Conservation (phyloP, 345 rosid genomes). For the Adansonia digitata region DNA sequence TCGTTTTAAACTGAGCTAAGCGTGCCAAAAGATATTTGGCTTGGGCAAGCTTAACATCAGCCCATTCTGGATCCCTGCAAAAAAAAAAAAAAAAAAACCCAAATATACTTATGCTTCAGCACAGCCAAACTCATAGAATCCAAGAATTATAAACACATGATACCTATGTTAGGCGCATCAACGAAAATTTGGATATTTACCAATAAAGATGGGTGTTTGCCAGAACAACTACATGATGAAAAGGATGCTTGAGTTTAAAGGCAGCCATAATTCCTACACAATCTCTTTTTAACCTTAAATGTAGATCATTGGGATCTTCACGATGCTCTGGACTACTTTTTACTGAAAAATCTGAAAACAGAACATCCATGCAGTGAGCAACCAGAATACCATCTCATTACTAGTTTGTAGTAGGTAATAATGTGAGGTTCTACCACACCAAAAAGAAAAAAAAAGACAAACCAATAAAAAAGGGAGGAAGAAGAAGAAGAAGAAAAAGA, state of each 20-base stretch:
- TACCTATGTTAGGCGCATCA: not conserved
- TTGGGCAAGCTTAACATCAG: conserved; percentile 96
- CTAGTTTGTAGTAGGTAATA: not conserved
- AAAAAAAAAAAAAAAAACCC: conserved; percentile 13
- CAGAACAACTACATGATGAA: conserved; percentile 52
- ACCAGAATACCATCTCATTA: not conserved
- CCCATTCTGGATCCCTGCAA: conserved; percentile 86
- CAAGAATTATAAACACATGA: conserved; percentile 2
- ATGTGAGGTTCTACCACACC: not conserved
- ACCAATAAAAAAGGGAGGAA: too few species aligned
- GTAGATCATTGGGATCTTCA: conserved; percentile 80
- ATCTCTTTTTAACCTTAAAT: conserved; percentile 72
- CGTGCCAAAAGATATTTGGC: conserved; percentile 72
- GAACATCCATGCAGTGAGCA: conserved; percentile 18
- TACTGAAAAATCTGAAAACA: conserved; percentile 26
- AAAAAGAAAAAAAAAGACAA: conserved; percentile 11
- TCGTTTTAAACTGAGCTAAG: conserved; percentile 50
- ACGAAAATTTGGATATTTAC: conserved; percentile 29
- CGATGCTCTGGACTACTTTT: conserved; percentile 34
- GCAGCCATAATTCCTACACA: conserved; percentile 96
- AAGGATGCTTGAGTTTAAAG: conserved; percentile 57
- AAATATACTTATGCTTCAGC: not conserved
- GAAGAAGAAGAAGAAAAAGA: not conserved
- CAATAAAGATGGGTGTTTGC: conserved; percentile 93
- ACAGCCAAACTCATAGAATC: not conserved